A percentile compares a stretch with the other conserved stretches of the same genome.
Conservation (phyloP, 257 asterid species). For the Jasminum sambac region DNA sequence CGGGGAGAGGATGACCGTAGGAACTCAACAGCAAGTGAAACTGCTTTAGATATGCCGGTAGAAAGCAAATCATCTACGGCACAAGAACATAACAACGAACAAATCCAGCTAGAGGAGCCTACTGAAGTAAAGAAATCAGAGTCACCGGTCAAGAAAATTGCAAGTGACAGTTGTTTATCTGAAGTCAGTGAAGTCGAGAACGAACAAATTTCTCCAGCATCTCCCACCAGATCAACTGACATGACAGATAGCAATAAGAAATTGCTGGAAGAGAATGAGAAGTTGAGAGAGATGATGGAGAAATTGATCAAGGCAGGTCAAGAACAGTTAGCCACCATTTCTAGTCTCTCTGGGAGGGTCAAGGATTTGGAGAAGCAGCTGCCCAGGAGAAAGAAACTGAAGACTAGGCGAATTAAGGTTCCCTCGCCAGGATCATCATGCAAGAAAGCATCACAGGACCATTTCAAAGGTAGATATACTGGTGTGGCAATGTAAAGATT, state of each 20-base stretch:
- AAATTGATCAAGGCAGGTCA: constrained; percentile 53
- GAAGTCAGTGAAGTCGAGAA: constrained; percentile 3
- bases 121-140: constrained; percentile 6
- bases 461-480: constrained; percentile 7
- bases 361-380: constrained; percentile 63
- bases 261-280: constrained; percentile 60
- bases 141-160: neutral
- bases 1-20: constrained; percentile 5
- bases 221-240: constrained; percentile 15
- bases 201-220: constrained; percentile 11
- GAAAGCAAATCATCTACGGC: neutral
- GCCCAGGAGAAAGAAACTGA: constrained; percentile 51
- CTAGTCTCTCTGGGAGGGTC: constrained; percentile 55
- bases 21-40: neutral
- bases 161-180: neutral
- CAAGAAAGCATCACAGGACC: constrained; percentile 12
- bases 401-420: constrained; percentile 26
- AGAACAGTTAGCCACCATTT: constrained; percentile 52
- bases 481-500: constrained; percentile 24
- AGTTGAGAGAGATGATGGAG: constrained; percentile 60
- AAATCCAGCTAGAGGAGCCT: neutral
- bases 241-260: constrained; percentile 33
- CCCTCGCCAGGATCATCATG: constrained; percentile 22
- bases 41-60: neutral
- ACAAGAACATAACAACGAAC: neutral